Base-by-base conservation (phyloP, 2,329 filamentous ascomycete genomes). In the Ceratocystis ficicola region DNA sequence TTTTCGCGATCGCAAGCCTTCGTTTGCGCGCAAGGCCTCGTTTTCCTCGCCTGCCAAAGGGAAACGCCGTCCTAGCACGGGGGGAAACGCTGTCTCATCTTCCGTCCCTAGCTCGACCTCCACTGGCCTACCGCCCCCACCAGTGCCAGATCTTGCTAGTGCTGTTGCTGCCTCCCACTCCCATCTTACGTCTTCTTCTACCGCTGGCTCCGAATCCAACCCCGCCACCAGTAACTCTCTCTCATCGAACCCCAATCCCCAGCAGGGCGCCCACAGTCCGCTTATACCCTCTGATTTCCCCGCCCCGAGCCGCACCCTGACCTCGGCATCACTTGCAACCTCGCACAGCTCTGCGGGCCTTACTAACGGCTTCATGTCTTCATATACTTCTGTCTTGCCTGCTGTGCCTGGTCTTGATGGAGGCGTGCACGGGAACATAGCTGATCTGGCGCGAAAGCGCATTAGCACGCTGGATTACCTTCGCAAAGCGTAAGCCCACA, bases 401-500 rank as follows among this genome's bases (percentile, higher is more conserved):
- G 65, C 68, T 6, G 68, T 67, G 28, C 62, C 67, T 17, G 69
- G 75, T 68, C 82, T 84, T 73, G 75, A 76, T 41, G 75, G 75
- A 17, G 74, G 79, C n/a, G 73, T 83, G 36, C 77, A 84, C 68
- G 80, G 82, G 69, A 84, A 86, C 70, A 82, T 99, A 68, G 89
- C 93, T 67, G 93, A 97, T 68, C 84, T 90, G 71, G 88, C 90
- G 46, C 87, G 87, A 67, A 99, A 99, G 79, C 84, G 94, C 70
- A 96, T 99, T 78, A 91, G 90, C 1, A 97, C 94, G 0, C 76
- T 99, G 52, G 90, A 95, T 71, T 99, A 99, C 73, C 76, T 99
- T 69, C 85, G 92, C 69, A 96, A 95, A 77, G 88, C 91, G 90
- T 95, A 77, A 71, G 89, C 81, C 15, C 12, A 6, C 5, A 20